phyloP scores from a whole-genome alignment of 108 stramenopile species.

The Pseudonitzschia multiseries region DNA sequence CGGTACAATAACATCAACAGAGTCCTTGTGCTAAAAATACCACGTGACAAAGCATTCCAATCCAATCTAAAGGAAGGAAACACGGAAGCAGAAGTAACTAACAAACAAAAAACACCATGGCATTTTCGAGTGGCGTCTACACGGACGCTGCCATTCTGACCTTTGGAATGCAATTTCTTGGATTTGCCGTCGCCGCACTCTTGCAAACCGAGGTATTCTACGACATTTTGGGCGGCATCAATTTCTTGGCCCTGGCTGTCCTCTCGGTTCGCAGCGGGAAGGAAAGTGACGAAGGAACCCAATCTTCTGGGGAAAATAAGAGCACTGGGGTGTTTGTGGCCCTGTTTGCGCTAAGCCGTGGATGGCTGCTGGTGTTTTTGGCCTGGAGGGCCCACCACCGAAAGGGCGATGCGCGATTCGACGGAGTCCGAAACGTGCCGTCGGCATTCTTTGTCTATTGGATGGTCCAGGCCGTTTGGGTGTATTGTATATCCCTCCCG shows the following conservation, averaged over 20 bases:
- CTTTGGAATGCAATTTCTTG: conserved; percentile 45
- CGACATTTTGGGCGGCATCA: conserved; percentile 64
- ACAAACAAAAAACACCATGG: not conserved
- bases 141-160: conserved; percentile 43
- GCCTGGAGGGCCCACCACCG: conserved; percentile 71
- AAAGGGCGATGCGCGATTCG: conserved; percentile 68
- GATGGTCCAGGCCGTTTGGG: conserved; percentile 71
- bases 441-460: conserved; percentile 55
- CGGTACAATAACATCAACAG: too few relatives aligned
- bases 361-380: conserved; percentile 60
- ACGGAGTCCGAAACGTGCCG: conserved; percentile 49
- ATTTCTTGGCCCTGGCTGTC: conserved; percentile 50
- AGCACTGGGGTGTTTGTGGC: conserved; percentile 37
- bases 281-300: conserved; percentile 7
- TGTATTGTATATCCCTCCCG: conserved; percentile 58
- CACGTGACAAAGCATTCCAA: not conserved
- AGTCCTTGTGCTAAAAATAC: too few relatives aligned
- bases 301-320: too few relatives aligned
- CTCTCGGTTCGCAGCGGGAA: conserved; percentile 23
- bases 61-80: not conserved
- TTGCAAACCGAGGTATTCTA: conserved; percentile 66
- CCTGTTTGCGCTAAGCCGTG: conserved; percentile 52
- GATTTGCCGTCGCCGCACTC: conserved; percentile 51
- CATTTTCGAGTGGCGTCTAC: not conserved
- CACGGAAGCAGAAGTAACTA: too few relatives aligned